phyloP scores from a whole-genome alignment of 23 red algal species.

The Agarophyton chilense region DNA sequence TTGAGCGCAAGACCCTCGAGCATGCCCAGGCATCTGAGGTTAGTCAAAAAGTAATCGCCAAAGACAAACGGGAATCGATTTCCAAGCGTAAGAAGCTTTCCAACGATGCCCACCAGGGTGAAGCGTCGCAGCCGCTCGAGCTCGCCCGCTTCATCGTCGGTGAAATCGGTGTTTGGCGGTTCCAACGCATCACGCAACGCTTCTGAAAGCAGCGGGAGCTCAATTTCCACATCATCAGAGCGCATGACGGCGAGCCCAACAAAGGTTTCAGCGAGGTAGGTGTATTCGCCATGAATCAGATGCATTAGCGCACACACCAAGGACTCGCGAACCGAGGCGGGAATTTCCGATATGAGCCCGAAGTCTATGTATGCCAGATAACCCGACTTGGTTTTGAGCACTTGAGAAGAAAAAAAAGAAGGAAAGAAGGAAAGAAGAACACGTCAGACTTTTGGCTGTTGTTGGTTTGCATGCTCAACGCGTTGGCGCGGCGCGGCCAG shows the following conservation, averaged over 20 bases:
- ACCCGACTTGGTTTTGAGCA: constrained; percentile 57
- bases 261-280: constrained; percentile 84
- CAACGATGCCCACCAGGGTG: constrained; percentile 79
- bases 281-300: constrained; percentile 91
- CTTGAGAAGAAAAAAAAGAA: not conserved
- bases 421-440: not conserved
- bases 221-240: constrained; percentile 78
- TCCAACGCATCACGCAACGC: constrained; percentile 79
- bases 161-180: constrained; percentile 31
- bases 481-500: too few species aligned
- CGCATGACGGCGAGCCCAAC: constrained; percentile 83
- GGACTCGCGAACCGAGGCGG: constrained; percentile 61
- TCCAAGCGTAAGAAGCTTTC: constrained; percentile 69
- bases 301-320: constrained; percentile 91
- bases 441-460: not conserved
- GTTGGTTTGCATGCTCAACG: too few species aligned
- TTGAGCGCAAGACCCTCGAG: constrained; percentile 88
- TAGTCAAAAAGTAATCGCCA: constrained; percentile 76
- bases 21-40: constrained; percentile 79
- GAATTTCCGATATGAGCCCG: constrained; percentile 78
- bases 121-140: constrained; percentile 53
- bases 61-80: constrained; percentile 87
- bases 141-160: constrained; percentile 20
- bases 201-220: constrained; percentile 66
- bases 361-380: constrained; percentile 88